phyloP scores from a whole-genome alignment of 23 red algal species.

The Gracilaria vermiculophylla region DNA sequence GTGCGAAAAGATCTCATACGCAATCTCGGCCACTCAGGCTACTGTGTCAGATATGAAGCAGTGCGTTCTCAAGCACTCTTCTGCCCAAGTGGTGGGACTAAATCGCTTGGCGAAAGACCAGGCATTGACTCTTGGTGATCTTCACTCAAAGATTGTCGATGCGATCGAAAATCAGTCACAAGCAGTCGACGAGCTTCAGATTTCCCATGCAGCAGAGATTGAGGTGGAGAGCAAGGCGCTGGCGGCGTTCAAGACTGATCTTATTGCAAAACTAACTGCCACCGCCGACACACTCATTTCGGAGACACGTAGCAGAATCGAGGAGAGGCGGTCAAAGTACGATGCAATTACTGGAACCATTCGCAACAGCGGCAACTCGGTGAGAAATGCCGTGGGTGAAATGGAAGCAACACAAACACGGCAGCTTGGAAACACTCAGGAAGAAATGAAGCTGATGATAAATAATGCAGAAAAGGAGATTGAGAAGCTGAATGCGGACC shows the following conservation, averaged over 20 bases:
- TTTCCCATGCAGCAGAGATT: neutral
- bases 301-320: neutral
- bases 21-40: neutral
- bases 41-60: neutral
- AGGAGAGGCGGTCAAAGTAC: neutral
- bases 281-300: neutral
- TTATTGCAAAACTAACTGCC: slow-evolving; percentile 27
- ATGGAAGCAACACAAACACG: neutral
- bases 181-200: slow-evolving; percentile 8
- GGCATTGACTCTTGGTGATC: neutral
- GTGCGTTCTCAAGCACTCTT: neutral
- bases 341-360: neutral
- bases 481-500: neutral
- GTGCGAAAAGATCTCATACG: neutral
- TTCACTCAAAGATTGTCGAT: neutral
- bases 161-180: slow-evolving; percentile 1
- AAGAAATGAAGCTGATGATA: slow-evolving; percentile 19
- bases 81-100: neutral
- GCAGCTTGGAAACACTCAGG: neutral
- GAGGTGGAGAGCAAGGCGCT: slow-evolving; percentile 19
- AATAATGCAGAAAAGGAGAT: neutral
- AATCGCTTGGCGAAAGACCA: slow-evolving; percentile 14
- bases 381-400: neutral
- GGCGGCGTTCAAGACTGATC: neutral
- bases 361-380: neutral